Percentiles rank a stretch among this genome's conserved stretches.
Evolutionary conservation across 306 rosid species (phyloP).

Genomic region (Elaeagnus macrophylla): DNA sequence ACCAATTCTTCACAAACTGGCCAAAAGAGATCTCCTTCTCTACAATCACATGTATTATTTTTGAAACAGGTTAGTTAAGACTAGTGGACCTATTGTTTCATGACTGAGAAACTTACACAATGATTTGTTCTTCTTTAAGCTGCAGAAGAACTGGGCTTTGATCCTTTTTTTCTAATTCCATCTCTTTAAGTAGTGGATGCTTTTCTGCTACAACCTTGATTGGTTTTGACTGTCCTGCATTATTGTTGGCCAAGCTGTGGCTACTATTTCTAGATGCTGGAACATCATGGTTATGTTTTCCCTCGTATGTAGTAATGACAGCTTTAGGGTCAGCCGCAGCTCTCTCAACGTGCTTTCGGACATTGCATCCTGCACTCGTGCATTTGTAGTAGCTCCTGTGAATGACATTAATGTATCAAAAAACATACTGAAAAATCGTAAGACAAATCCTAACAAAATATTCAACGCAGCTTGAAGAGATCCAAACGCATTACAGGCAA

Average conservation of each 20-base stretch:
- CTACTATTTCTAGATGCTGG: slow-evolving; percentile 92
- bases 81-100: slow-evolving; percentile 17
- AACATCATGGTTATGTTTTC: slow-evolving; percentile 83
- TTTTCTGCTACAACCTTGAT: slow-evolving; percentile 34
- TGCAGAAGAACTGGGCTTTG: slow-evolving; percentile 59
- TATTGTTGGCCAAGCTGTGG: slow-evolving; percentile 56
- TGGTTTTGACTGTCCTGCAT: slow-evolving; percentile 39
- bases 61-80: not conserved
- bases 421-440: not conserved
- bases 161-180: not conserved
- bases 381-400: slow-evolving; percentile 97
- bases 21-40: no score
- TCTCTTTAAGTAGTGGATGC: slow-evolving; percentile 42
- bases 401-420: slow-evolving; percentile 11
- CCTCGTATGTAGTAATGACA: slow-evolving; percentile 82
- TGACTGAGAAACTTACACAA: slow-evolving; percentile 23
- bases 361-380: slow-evolving; percentile 80
- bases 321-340: slow-evolving; percentile 89
- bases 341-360: slow-evolving; percentile 94
- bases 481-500: no score
- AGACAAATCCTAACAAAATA: not conserved
- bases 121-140: slow-evolving; percentile 67
- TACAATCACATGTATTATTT: no score
- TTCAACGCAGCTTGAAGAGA: not conserved
- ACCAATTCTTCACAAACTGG: no score